These are phyloP conservation scores for Radiomyces spectabilis DNA, from an alignment of 192 early-diverging fungal genomes.

Conservation along the genomic window DNA sequence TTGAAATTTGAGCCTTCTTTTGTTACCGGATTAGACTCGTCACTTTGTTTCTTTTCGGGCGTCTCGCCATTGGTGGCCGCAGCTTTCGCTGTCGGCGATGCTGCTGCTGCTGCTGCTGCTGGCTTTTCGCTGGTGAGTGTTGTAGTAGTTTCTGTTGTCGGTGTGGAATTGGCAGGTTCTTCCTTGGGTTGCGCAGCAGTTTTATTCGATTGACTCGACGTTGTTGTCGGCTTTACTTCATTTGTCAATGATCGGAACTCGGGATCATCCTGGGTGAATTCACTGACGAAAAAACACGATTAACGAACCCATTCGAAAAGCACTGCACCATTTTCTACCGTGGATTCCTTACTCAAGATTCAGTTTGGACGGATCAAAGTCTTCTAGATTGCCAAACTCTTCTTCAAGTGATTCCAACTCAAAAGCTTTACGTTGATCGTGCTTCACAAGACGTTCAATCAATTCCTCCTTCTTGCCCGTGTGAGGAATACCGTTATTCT, in stretches of 20 bases:
- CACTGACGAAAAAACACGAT: not conserved
- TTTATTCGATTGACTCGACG: too few species aligned
- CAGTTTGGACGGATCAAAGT: conserved; percentile 26
- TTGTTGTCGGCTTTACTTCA: not conserved
- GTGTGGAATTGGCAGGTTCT: too few species aligned
- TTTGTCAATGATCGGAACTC: not conserved
- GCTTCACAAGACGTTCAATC: conserved; percentile 48
- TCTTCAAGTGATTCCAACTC: conserved; percentile 20
- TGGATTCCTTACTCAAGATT: conserved; percentile 23
- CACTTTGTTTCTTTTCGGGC: not conserved
- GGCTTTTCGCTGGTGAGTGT: too few species aligned
- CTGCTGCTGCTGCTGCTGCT: not conserved
- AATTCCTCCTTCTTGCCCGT: conserved; percentile 64
- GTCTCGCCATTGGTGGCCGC: not conserved
- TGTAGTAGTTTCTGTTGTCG: too few species aligned
- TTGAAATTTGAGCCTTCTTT: conserved; percentile 29
- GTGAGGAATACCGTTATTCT: conserved; percentile 41
- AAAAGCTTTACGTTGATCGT: conserved; percentile 36
- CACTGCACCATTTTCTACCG: not conserved
- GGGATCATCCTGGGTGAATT: not conserved
- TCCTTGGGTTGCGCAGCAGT: too few species aligned
- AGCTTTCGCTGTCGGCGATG: not conserved
- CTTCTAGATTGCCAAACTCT: conserved; percentile 22
- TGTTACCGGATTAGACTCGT: not conserved
- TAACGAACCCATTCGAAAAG: not conserved